These are phyloP conservation scores for Madurella fahalii DNA, from an alignment of 2,329 filamentous ascomycete genomes.

Conservation along the genomic window DNA sequence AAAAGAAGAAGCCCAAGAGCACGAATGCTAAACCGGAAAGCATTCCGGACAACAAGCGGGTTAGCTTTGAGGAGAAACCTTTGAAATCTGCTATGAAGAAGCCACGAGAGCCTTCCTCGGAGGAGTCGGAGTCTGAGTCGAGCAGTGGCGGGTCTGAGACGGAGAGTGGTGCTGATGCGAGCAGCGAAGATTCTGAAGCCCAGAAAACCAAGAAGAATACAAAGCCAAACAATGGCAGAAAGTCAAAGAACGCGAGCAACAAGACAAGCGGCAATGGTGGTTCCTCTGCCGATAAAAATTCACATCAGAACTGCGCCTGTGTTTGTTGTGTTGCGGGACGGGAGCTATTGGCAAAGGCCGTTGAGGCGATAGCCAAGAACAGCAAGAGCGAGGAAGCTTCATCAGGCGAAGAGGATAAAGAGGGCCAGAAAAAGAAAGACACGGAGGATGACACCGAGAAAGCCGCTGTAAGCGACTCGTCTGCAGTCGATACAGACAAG, in stretches of 20 bases:
- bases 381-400: constrained; percentile 4
- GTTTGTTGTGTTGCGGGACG: constrained; percentile 29
- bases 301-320: constrained; percentile 35
- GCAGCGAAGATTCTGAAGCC: constrained; percentile 2
- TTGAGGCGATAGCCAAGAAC: constrained; percentile 20
- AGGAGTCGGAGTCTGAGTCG: constrained; percentile 5
- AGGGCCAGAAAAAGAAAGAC: background rate
- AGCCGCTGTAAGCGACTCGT: background rate
- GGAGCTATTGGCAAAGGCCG: constrained; percentile 25
- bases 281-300: constrained; percentile 3
- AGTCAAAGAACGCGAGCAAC: constrained; percentile 21
- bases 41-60: constrained; percentile 36
- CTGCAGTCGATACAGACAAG: background rate
- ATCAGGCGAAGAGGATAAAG: background rate
- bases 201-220: constrained; percentile 12
- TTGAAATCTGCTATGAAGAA: constrained; percentile 39
- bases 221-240: constrained; percentile 10
- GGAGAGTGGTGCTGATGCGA: constrained; percentile 6
- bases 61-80: constrained; percentile 38
- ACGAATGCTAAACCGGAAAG: background rate
- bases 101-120: background rate
- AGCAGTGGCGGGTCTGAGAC: background rate
- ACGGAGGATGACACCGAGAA: constrained; percentile 7
- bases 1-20: constrained; percentile 2
- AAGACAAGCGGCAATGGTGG: constrained; percentile 2